phyloP scores from a whole-genome alignment of 2,329 filamentous ascomycete genomes.

The Periconia digitata region DNA sequence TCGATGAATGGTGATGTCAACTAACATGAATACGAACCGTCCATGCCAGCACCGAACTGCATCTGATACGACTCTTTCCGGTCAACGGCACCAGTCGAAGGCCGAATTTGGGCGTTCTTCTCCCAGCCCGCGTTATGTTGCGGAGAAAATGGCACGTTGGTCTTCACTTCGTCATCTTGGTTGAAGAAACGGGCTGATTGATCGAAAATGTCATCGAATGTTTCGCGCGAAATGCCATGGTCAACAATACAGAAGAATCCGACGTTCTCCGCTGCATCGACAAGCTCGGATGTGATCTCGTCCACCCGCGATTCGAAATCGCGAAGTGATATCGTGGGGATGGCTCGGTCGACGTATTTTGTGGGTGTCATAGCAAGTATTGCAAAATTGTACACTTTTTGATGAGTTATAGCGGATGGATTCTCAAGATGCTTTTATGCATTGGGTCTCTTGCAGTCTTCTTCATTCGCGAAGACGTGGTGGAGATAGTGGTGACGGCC shows the following conservation, averaged over 20 bases:
- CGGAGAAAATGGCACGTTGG: conserved; percentile 56
- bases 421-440: neutral
- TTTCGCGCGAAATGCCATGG: conserved; percentile 54
- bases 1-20: neutral
- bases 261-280: conserved; percentile 58
- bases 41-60: conserved; percentile 61
- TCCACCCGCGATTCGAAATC: conserved; percentile 57
- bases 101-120: conserved; percentile 59
- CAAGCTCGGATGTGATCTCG: conserved; percentile 55
- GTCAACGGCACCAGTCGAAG: conserved; percentile 61
- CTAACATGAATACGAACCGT: conserved; percentile 39
- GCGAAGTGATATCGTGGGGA: conserved; percentile 50
- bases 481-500: neutral
- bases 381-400: neutral
- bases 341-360: conserved; percentile 17
- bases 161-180: conserved; percentile 55
- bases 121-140: conserved; percentile 63
- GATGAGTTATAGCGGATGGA: neutral
- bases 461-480: neutral
- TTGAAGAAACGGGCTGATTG: conserved; percentile 57
- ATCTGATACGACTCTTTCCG: conserved; percentile 65
- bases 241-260: conserved; percentile 63
- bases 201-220: conserved; percentile 56
- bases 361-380: conserved; percentile 18
- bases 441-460: neutral